Evolutionary conservation across 495 filamentous ascomycete species (phyloP).

Genomic region (Tuber melanosporum): DNA sequence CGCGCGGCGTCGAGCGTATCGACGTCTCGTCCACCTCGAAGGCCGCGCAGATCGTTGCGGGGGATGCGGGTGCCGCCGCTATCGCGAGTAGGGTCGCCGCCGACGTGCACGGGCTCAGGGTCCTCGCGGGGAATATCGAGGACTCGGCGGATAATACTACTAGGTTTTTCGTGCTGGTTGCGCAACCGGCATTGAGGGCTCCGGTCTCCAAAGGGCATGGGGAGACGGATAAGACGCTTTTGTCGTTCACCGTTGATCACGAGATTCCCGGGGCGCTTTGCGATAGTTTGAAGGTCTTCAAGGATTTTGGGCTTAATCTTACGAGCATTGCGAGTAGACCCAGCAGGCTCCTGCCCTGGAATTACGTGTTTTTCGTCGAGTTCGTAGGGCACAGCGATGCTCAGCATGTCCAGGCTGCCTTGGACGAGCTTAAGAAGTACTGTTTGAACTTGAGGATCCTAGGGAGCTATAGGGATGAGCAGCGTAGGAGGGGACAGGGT

Average conservation of each 20-base stretch:
- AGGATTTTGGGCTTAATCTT: constrained; percentile 63
- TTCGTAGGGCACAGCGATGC: constrained; percentile 59
- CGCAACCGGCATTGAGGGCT: constrained; percentile 50
- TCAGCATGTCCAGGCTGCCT: constrained; percentile 50
- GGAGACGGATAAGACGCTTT: constrained; percentile 58
- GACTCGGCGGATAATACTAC: constrained; percentile 80
- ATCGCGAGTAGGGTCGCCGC: constrained; percentile 71
- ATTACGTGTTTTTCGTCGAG: constrained; percentile 94
- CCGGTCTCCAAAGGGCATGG: constrained; percentile 40
- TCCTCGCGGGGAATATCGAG: constrained; percentile 71
- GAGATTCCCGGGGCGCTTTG: constrained; percentile 71
- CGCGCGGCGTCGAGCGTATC: constrained; percentile 65
- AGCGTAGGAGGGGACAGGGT: constrained; percentile 47
- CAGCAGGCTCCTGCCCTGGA: constrained; percentile 66
- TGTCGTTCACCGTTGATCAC: constrained; percentile 77
- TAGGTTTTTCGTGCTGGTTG: constrained; percentile 69
- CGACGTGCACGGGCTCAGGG: constrained; percentile 55
- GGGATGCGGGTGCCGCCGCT: constrained; percentile 60
- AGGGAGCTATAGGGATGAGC: constrained; percentile 37
- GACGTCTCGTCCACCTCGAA: constrained; percentile 82
- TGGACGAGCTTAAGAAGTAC: constrained; percentile 47
- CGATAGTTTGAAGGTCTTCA: constrained; percentile 71
- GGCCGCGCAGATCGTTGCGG: constrained; percentile 67
- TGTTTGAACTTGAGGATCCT: constrained; percentile 31
- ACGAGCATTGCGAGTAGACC: constrained; percentile 87